A percentile compares a stretch with the other conserved stretches of the same genome.
phyloP scores from a whole-genome alignment of 371 early-diverging fungal species.

The Mucor racemosus region DNA sequence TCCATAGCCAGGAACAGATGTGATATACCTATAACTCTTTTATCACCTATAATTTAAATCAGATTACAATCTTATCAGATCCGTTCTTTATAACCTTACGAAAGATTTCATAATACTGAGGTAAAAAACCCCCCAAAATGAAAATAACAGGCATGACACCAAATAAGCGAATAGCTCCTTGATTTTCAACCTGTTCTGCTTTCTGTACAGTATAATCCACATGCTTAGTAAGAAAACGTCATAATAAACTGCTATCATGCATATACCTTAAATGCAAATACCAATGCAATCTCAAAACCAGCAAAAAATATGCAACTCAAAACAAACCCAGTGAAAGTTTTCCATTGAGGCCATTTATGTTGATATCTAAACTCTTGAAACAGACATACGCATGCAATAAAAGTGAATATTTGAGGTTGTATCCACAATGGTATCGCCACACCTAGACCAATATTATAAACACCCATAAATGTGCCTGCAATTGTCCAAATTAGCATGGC shows the following conservation, averaged over 20 bases:
- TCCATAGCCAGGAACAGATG: conserved; percentile 54
- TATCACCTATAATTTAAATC: conserved; percentile 16
- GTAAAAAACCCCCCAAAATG: conserved; percentile 51
- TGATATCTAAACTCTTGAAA: conserved; percentile 56
- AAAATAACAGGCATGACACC: conserved; percentile 54
- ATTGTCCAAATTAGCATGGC: conserved; percentile 58
- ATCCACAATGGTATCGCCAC: conserved; percentile 57
- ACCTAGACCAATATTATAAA: conserved; percentile 49
- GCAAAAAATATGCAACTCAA: conserved; percentile 18
- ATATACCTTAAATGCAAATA: conserved; percentile 32
- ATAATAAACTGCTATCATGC: neutral
- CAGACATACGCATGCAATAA: conserved; percentile 44
- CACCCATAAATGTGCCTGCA: conserved; percentile 46
- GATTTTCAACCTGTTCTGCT: conserved; percentile 19
- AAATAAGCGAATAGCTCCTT: conserved; percentile 38
- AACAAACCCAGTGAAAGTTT: conserved; percentile 8
- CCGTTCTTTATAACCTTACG: conserved; percentile 17
- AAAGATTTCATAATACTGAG: conserved; percentile 55
- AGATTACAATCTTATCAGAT: neutral
- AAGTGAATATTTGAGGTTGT: conserved; percentile 59
- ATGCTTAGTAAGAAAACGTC: neutral
- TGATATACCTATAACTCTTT: conserved; percentile 46
- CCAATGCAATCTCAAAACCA: conserved; percentile 30
- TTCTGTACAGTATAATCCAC: conserved; percentile 8
- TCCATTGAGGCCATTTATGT: conserved; percentile 23